These are phyloP conservation scores for Crithidia acanthocephali DNA, from an alignment of 208 protist species.

Conservation along the genomic window DNA sequence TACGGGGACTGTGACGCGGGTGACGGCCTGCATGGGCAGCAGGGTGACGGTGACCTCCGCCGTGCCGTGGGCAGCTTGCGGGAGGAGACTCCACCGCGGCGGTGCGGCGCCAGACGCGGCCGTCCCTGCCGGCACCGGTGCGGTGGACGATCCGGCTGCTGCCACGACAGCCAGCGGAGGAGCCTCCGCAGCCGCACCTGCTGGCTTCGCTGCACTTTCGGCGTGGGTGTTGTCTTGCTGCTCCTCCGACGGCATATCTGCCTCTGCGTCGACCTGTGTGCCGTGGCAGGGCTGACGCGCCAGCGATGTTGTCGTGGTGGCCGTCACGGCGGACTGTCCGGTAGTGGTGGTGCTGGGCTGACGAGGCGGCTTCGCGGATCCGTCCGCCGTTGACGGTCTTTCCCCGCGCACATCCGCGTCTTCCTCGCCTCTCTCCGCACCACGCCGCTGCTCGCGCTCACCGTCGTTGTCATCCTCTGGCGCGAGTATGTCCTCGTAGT, in stretches of 20 bases:
- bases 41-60: slow-evolving; percentile 37
- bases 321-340: neutral
- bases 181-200: neutral
- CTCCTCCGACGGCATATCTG: neutral
- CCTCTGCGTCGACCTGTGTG: slow-evolving; percentile 37
- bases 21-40: slow-evolving; percentile 36
- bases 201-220: neutral
- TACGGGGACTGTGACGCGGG: slow-evolving; percentile 36
- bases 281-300: slow-evolving; percentile 39
- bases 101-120: neutral
- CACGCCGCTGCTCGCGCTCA: neutral
- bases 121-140: neutral
- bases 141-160: neutral
- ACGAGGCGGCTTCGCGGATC: no score
- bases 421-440: no score
- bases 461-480: neutral
- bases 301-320: neutral
- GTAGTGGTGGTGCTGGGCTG: neutral
- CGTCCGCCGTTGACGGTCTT: no score
- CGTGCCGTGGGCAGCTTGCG: slow-evolving; percentile 36
- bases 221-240: neutral
- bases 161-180: neutral
- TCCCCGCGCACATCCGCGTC: neutral
- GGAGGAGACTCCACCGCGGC: slow-evolving; percentile 16
- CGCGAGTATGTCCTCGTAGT: slow-evolving; percentile 22